Conservation (phyloP, 2,329 filamentous ascomycete species). For the Scedosporium boydii region DNA sequence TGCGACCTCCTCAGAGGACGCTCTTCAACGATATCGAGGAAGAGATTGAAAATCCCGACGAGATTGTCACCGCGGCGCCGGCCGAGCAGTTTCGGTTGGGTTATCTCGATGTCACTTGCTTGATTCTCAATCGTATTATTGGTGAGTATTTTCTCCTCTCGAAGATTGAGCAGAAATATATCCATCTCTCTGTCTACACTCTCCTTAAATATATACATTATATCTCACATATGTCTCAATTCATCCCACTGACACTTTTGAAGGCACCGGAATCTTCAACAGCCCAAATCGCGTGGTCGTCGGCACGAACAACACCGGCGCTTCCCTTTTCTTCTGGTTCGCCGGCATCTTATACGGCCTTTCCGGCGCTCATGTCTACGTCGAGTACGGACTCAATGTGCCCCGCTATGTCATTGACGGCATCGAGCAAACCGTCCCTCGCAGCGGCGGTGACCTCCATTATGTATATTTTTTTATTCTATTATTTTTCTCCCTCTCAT, state of each 20-base stretch:
- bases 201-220: too few species aligned
- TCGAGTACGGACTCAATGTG: constrained; percentile 37
- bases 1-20: not conserved
- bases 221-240: too few species aligned
- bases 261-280: constrained; percentile 28
- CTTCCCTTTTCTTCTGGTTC: constrained; percentile 29
- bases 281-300: constrained; percentile 22
- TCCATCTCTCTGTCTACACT: too few species aligned
- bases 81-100: constrained; percentile 24
- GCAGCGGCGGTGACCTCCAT: constrained; percentile 37
- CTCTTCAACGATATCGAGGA: constrained; percentile 1
- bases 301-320: constrained; percentile 22
- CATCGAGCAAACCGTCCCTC: constrained; percentile 28
- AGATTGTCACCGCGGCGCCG: constrained; percentile 23
- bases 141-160: constrained; percentile 16
- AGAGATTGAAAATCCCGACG: constrained; percentile 12
- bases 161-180: too few species aligned
- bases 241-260: not conserved
- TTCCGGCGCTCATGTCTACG: constrained; percentile 25
- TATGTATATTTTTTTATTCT: constrained; percentile 19
- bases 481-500: not conserved
- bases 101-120: constrained; percentile 24
- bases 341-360: constrained; percentile 27
- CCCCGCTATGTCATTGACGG: constrained; percentile 30
- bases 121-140: constrained; percentile 27